Evolutionary conservation across 139 green algal genomes (phyloP).

Genomic region (Astrephomene gubernaculifera): DNA sequence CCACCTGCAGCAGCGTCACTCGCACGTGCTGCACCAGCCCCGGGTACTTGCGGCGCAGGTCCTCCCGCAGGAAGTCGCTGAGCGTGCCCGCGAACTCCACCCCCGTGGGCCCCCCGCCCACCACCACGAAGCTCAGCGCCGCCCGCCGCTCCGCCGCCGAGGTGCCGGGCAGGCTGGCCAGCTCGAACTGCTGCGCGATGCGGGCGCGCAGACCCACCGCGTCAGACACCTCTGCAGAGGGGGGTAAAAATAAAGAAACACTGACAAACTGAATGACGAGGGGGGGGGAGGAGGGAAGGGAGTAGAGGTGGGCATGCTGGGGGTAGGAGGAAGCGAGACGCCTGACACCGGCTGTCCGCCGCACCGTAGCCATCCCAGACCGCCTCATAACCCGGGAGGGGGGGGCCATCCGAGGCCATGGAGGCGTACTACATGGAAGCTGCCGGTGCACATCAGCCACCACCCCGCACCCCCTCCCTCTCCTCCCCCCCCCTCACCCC

Average conservation of each 20-base stretch:
- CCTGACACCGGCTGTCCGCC: too few relatives aligned
- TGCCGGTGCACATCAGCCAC: not conserved
- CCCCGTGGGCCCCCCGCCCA: slow-evolving; percentile 86
- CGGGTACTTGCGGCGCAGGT: slow-evolving; percentile 74
- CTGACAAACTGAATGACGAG: too few relatives aligned
- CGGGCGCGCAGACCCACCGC: slow-evolving; percentile 59
- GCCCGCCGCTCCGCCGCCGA: slow-evolving; percentile 57
- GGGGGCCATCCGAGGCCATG: not conserved
- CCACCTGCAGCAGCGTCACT: slow-evolving; percentile 68
- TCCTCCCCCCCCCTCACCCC: not conserved
- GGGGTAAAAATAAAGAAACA: too few relatives aligned
- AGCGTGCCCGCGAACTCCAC: slow-evolving; percentile 88
- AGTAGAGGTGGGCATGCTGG: too few relatives aligned
- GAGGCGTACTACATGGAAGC: too few relatives aligned
- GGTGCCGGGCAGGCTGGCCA: slow-evolving; percentile 77
- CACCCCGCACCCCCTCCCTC: not conserved
- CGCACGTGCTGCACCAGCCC: slow-evolving; percentile 69
- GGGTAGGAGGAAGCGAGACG: too few relatives aligned
- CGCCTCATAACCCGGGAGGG: too few relatives aligned
- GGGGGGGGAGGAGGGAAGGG: too few relatives aligned
- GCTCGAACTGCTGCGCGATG: slow-evolving; percentile 76
- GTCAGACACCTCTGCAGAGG: slow-evolving; percentile 66
- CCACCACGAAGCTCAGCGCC: slow-evolving; percentile 83
- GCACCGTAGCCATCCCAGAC: too few relatives aligned
- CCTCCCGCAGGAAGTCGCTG: slow-evolving; percentile 75